Evolutionary conservation across 129 eudicot genomes (phyloP).

Genomic region (Gnaphalium uliginosum): DNA sequence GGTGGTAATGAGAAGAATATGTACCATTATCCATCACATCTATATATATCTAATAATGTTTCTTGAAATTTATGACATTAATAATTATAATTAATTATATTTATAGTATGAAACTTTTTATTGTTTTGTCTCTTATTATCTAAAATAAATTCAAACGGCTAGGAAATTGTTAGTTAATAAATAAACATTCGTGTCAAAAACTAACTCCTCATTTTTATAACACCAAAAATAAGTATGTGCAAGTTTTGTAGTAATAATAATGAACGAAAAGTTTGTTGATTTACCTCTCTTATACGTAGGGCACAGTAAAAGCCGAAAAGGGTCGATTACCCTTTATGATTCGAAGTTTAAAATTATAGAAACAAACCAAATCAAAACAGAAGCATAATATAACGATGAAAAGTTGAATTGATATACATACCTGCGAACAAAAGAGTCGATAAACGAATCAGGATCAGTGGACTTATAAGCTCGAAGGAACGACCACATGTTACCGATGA

Average conservation of each 20-base stretch:
- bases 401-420: conserved; percentile 32
- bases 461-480: conserved; percentile 89
- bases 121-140: too few species aligned
- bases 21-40: conserved; percentile 22
- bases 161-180: too few species aligned
- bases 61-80: background rate
- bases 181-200: too few species aligned
- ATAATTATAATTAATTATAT: background rate
- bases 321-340: too few species aligned
- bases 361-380: background rate
- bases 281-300: too few species aligned
- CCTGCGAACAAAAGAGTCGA: conserved; percentile 46
- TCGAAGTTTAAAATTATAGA: too few species aligned
- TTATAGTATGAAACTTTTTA: background rate
- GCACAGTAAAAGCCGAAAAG: too few species aligned
- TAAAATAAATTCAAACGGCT: too few species aligned
- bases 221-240: too few species aligned
- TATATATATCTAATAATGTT: background rate
- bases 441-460: conserved; percentile 63
- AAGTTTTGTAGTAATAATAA: too few species aligned
- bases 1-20: conserved; percentile 32
- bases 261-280: background rate
- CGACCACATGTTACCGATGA: conserved; percentile 78
- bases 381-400: background rate
- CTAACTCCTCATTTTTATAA: too few species aligned